Percentiles rank a stretch among this genome's conserved stretches.
Conservation (phyloP, 163 green algal species). For the Chlamydomonas reinhardtii region DNA sequence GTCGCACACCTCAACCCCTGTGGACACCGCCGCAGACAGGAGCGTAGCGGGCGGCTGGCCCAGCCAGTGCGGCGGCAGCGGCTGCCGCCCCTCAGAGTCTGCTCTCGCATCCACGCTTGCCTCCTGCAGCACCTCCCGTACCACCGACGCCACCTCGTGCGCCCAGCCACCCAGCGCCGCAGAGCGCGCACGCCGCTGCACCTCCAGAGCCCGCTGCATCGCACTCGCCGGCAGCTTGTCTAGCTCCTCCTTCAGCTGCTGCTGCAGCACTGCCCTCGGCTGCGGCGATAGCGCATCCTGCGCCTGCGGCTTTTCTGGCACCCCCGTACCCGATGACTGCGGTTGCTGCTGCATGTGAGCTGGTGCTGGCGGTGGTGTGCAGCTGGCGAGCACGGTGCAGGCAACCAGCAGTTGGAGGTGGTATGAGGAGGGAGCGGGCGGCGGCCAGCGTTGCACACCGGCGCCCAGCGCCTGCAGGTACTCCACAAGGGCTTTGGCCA, state of each 20-base stretch:
- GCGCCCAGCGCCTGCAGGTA: no score
- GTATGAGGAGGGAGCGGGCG: not conserved
- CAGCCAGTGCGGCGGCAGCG: not conserved
- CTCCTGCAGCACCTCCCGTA: not conserved
- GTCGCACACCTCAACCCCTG: not conserved
- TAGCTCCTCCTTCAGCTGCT: not conserved
- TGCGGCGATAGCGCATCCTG: not conserved
- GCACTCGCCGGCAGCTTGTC: not conserved
- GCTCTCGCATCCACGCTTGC: not conserved
- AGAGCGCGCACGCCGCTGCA: not conserved
- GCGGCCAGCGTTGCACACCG: no score
- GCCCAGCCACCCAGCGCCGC: not conserved
- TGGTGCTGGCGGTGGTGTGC: no score
- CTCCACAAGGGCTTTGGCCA: not conserved
- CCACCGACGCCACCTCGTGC: not conserved
- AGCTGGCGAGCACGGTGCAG: no score
- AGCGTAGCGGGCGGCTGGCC: not conserved
- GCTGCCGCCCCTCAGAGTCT: no score
- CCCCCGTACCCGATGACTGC: not conserved
- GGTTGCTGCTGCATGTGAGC: not conserved
- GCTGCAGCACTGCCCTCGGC: not conserved
- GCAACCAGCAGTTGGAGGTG: not conserved
- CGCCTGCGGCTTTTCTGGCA: not conserved
- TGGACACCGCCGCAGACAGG: not conserved
- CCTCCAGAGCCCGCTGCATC: not conserved